Base-by-base conservation (phyloP, 345 rosid species). In the Gossypium longicalyx region DNA sequence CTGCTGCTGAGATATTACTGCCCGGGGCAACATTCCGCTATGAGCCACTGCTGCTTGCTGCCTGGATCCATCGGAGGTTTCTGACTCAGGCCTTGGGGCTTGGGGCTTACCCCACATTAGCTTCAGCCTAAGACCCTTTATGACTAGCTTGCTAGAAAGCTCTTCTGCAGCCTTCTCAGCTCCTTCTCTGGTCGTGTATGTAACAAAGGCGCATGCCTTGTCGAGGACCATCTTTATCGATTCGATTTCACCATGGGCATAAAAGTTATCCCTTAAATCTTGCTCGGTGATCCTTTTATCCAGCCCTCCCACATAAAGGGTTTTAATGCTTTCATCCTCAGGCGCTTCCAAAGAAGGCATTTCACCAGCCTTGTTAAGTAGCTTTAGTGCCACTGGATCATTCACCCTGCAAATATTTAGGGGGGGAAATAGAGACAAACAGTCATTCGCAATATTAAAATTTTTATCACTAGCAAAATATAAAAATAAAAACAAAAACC, bases 41-140 rank as follows among this genome's bases (percentile, higher is more conserved):
- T 88, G 97, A 76, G 92, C 81, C 67, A 88, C 80, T 6, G 84
- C 76, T 10, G 87, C 92, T 73, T 89, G 93, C 85, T 88, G 93
- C 80, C 85, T 87, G 12, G 89, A 85, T 78, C 83, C 91, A 59
- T 90, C 95, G 1, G 90, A 83, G 76, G 85, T 84, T 77, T 92
- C 95, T 22, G 77, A 62, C 59, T 94, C 97, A 12, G 90, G 92
- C 79, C 75, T 92, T 9, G 94, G 98, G 62, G 80, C 89, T 80
- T 91, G 98, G 62, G 98, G 98, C 74, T 90, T 89, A 56, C 97
- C 98, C 98, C 98, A 94, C 84, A 88, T 90, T 67, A 94, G 87
- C 82, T 94, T 94, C 87, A 94, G 84, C 83, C 98, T 81, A 74
- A 92, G 82, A 53, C 98, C 98, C 65, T 94, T 94, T 75, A 92